Evolutionary conservation across 768 basidiomycete genomes (phyloP).

Genomic region (Calocybe indica): DNA sequence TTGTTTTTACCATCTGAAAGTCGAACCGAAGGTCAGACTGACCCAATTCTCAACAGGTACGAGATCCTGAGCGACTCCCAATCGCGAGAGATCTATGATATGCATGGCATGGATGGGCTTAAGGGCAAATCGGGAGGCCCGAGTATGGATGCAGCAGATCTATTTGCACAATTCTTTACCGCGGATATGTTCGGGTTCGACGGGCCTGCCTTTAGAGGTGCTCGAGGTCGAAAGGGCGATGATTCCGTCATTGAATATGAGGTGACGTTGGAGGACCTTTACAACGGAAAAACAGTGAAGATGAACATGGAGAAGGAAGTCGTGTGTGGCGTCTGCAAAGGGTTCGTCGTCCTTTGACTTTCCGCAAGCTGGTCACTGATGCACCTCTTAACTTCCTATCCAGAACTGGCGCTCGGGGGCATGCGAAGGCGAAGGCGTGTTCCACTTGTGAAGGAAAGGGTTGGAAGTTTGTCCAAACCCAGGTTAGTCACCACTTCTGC

Average conservation of each 20-base stretch:
- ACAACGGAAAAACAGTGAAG: constrained; percentile 84
- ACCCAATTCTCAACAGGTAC: constrained; percentile 45
- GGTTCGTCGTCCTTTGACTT: constrained; percentile 36
- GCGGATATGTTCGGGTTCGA: constrained; percentile 55
- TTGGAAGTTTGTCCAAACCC: constrained; percentile 55
- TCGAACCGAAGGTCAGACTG: constrained; percentile 1
- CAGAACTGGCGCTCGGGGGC: constrained; percentile 78
- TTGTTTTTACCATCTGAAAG: constrained; percentile 1
- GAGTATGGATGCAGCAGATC: constrained; percentile 56
- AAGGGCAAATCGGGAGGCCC: constrained; percentile 39
- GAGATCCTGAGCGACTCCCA: constrained; percentile 75
- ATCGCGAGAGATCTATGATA: constrained; percentile 67
- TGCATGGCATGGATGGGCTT: constrained; percentile 65
- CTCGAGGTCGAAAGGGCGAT: constrained; percentile 60
- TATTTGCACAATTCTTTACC: constrained; percentile 74
- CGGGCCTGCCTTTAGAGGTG: constrained; percentile 39
- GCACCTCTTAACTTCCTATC: constrained; percentile 1
- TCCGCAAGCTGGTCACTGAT: background rate
- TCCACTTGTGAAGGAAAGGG: constrained; percentile 81
- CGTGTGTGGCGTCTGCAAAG: constrained; percentile 74
- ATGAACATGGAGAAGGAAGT: constrained; percentile 87
- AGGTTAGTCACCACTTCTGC: constrained; percentile 25
- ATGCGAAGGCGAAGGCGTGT: constrained; percentile 82
- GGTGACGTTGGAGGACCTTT: constrained; percentile 88
- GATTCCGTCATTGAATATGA: constrained; percentile 59